phyloP scores from a whole-genome alignment of 768 basidiomycete species.

The Pisolithus sp. region DNA sequence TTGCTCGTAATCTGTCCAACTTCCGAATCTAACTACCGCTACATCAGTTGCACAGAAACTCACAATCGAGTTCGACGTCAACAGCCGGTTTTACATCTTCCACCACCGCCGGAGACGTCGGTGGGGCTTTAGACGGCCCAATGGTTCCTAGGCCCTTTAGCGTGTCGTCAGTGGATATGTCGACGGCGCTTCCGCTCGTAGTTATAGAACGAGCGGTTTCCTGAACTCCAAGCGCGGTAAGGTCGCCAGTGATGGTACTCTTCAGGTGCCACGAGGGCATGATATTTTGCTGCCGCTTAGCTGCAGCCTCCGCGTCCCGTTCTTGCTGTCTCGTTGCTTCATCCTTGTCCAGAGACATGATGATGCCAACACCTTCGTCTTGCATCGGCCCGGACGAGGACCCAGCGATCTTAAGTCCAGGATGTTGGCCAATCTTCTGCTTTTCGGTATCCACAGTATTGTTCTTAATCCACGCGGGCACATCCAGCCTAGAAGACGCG shows the following conservation, averaged over 20 bases:
- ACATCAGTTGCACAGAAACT: conserved; percentile 20
- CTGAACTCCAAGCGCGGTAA: conserved; percentile 80
- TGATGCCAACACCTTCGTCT: conserved; percentile 77
- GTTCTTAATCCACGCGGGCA: conserved; percentile 73
- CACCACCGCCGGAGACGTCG: conserved; percentile 18
- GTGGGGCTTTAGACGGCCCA: conserved; percentile 31
- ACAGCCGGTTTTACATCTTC: conserved; percentile 44
- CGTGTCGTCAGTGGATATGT: conserved; percentile 64
- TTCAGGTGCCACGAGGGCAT: conserved; percentile 94
- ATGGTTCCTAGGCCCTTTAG: conserved; percentile 60
- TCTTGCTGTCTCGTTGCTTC: conserved; percentile 67
- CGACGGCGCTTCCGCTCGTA: conserved; percentile 18
- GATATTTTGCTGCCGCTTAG: conserved; percentile 84
- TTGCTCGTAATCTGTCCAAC: conserved; percentile 60
- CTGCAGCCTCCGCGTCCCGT: conserved; percentile 74
- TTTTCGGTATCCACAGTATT: conserved; percentile 61
- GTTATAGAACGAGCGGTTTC: conserved; percentile 54
- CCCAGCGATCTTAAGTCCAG: conserved; percentile 70
- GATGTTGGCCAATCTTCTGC: conserved; percentile 44
- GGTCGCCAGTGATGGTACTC: conserved; percentile 89
- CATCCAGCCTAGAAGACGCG: conserved; percentile 58
- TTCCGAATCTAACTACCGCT: no score
- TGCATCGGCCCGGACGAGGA: conserved; percentile 50
- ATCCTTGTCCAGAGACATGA: conserved; percentile 87
- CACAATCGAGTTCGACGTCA: conserved; percentile 61